Conservation (phyloP, 108 stramenopile genomes). For the Nitzschia sp. region DNA sequence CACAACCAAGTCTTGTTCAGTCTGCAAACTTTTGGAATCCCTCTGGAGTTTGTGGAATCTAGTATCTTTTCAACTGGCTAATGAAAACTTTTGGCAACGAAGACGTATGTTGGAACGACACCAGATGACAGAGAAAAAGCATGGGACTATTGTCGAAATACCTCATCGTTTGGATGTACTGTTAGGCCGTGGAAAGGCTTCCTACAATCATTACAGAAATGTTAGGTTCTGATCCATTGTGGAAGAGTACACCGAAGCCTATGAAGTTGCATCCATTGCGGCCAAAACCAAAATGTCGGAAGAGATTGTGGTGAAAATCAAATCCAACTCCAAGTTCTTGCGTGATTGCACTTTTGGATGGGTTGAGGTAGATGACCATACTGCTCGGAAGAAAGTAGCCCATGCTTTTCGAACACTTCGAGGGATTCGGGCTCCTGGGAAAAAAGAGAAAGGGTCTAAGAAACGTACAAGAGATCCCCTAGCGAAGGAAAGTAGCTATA, state of each 20-base stretch:
- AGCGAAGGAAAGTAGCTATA: no score
- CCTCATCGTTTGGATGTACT: slow-evolving; percentile 14
- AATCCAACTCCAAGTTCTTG: slow-evolving; percentile 32
- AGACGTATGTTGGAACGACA: neutral
- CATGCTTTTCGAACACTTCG: no score
- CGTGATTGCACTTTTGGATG: slow-evolving; percentile 24
- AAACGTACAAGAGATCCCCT: no score
- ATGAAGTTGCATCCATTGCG: neutral
- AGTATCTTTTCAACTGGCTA: no score
- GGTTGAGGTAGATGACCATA: slow-evolving; percentile 28
- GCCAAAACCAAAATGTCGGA: slow-evolving; percentile 1
- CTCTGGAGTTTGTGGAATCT: neutral
- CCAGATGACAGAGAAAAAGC: neutral
- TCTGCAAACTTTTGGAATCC: slow-evolving; percentile 14
- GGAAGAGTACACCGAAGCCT: slow-evolving; percentile 3
- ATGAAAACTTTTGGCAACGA: no score
- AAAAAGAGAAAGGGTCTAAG: no score
- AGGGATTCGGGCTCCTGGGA: no score
- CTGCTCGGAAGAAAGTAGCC: slow-evolving; percentile 22
- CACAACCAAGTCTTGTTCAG: neutral
- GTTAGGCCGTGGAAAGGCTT: slow-evolving; percentile 23
- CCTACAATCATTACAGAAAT: slow-evolving; percentile 5
- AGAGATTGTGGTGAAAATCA: slow-evolving; percentile 28
- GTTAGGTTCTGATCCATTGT: neutral
- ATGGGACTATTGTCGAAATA: neutral